These are phyloP conservation scores for Heritiera fomes DNA, from an alignment of 345 rosid genomes.

Conservation along the genomic window DNA sequence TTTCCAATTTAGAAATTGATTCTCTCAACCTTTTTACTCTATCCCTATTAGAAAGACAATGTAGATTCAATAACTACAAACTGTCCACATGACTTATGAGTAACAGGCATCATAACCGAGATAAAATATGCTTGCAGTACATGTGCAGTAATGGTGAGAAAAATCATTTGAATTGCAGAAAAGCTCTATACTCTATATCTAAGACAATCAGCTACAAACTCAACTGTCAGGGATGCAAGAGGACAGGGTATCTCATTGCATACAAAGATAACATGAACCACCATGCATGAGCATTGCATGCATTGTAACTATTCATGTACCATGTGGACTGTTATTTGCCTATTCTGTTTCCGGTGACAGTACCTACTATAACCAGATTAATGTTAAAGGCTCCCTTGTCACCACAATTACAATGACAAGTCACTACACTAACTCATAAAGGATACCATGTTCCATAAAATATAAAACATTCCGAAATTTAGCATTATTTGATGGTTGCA, in stretches of 20 bases:
- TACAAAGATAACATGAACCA: not conserved
- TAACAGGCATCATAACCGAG: not conserved
- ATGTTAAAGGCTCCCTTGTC: not conserved
- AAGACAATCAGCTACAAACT: not conserved
- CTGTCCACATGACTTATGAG: not conserved
- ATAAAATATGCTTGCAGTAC: not conserved
- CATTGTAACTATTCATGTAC: not conserved
- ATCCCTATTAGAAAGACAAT: slow-evolving; percentile 56
- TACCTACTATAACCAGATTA: not conserved
- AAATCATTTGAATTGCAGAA: not conserved
- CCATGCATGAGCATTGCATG: not conserved
- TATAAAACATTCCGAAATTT: not conserved
- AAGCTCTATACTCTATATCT: not conserved
- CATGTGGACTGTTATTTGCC: not conserved
- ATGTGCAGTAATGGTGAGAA: not conserved
- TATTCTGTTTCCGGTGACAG: not conserved
- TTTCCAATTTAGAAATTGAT: slow-evolving; percentile 67
- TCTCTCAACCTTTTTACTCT: slow-evolving; percentile 64
- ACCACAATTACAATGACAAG: not conserved
- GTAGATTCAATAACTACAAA: slow-evolving; percentile 26
- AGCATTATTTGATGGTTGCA: not conserved
- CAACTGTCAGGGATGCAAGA: not conserved
- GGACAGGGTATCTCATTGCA: not conserved
- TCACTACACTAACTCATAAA: not conserved
- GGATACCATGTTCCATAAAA: not conserved